Evolutionary conservation across 345 rosid genomes (phyloP).

Genomic region (Excoecaria cochinchinensis): DNA sequence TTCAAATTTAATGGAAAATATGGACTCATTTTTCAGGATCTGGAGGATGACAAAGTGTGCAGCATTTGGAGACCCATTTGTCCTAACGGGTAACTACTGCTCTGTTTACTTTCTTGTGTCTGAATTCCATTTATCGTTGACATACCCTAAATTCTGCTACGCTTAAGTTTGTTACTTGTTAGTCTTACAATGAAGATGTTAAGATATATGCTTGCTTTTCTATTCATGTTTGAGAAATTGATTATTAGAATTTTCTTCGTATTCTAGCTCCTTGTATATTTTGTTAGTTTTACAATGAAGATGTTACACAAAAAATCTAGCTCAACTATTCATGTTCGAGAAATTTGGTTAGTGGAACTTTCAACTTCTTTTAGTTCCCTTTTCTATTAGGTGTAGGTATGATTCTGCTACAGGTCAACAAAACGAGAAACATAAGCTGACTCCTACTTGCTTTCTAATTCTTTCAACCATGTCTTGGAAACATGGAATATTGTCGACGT

Average conservation of each 20-base stretch:
- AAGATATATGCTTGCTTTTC: background rate
- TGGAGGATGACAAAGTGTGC: constrained; percentile 59
- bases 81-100: constrained; percentile 67
- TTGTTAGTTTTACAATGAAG: background rate
- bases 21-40: constrained; percentile 43
- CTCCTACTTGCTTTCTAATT: background rate
- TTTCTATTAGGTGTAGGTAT: background rate
- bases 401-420: background rate
- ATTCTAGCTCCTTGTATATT: no score
- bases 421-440: background rate
- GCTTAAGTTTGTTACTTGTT: background rate
- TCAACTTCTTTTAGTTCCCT: background rate
- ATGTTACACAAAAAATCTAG: background rate
- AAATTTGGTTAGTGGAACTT: background rate
- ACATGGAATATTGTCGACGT: background rate
- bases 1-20: background rate
- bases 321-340: background rate
- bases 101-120: background rate
- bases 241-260: background rate
- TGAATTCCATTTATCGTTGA: background rate
- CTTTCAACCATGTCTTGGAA: background rate
- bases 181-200: background rate
- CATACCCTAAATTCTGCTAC: background rate
- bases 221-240: background rate
- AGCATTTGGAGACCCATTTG: constrained; percentile 93